Base-by-base conservation (phyloP, 768 basidiomycete genomes). In the Cyathus striatus region DNA sequence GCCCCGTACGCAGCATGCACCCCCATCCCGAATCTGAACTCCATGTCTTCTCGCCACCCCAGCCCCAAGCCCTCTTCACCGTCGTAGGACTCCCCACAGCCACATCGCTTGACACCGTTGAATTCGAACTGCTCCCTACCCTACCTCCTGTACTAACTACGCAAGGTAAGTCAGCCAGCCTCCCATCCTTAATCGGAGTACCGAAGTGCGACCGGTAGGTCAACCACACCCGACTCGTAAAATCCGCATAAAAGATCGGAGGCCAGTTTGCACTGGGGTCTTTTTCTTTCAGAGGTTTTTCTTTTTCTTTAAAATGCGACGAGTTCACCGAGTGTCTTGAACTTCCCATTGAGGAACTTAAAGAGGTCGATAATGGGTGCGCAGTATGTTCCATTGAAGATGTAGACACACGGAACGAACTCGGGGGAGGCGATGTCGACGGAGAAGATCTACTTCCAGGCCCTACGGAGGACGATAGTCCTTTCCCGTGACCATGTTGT, bases 141-240 rank as follows among this genome's bases (percentile, higher is more conserved):
- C 35, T 10, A 37, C 35, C 10, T 10, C 35, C 35, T 10, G 12
- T 10, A 37, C 13, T 37, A 10, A 14, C 10, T 10, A 37, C n/a
- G 21, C 35, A 42, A 50, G 35, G 47, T 21, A 75, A 48, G 49
- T 73, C 72, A 2, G 51, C 64, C 26, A 73, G 48, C 2, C 63
- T 63, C 0, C 69, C 71, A 58, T 90, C 84, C 33, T 81, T 71
- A 52, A 98, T 93, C 2, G 90, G 85, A 0, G 41, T 42, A 1
- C 78, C 60, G 49, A 94, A 95, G 30, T 91, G 85, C 2, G 82
- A 83, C 18, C 94, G 87, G 64, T 98, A 98, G 0, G 93, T 95
- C 34, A 94, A 74, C 86, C 91, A 96, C 40, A 96, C 72, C 5
- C 86, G 73, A 1, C 89, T 89, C 0, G 83, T 83, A 60, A 95